Base-by-base conservation (phyloP, 2,329 filamentous ascomycete genomes). In the Tolypocladium inflatum region DNA sequence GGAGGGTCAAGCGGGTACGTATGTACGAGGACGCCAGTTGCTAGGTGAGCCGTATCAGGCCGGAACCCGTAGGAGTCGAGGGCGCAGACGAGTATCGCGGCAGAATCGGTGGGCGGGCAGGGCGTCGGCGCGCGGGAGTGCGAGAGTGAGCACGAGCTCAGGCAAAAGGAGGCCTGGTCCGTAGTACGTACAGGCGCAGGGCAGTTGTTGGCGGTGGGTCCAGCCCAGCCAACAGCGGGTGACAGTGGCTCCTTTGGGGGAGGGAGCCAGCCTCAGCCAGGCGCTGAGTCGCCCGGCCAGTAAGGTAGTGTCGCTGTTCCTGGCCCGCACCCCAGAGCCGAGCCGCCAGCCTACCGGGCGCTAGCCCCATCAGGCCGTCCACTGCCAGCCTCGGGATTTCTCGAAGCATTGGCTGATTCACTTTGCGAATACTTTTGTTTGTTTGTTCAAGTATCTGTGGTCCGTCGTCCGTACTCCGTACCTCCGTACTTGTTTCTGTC, bases 251-350 rank as follows among this genome's bases (percentile, higher is more conserved):
- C 48, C 5, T n/a, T 21, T 7, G 10, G 48, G 48, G 48, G 48
- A 30, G 48, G 13, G 17, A 21, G 30, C 19, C 11, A 37, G 48
- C 30, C 2, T 33, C 7, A 9, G 30, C 30, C 30, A 33, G 30
- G 30, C 30, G 30, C 8, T 33, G 30, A 33, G 30, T 2, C 30
- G 30, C 30, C 30, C 37, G 38, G 33, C 42, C 43, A 56, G 5
- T 50, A n/a, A n/a, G n/a, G n/a, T n/a, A 56, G 54, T 33, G 54
- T 50, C 17, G 33, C 35, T 39, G 54, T 55, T 50, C 54, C 54
- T 55, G 54, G 45, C 33, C 23, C 26, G 43, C 48, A n/a, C 17
- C 30, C 45, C 45, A 50, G 8, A 10, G 48, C 19, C 30, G 33
- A 13, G 48, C 48, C 48, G 48, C 9, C 19, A 9, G 30, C 13